Evolutionary conservation across 441 rosid genomes (phyloP).

Genomic region (Populus hybrid): DNA sequence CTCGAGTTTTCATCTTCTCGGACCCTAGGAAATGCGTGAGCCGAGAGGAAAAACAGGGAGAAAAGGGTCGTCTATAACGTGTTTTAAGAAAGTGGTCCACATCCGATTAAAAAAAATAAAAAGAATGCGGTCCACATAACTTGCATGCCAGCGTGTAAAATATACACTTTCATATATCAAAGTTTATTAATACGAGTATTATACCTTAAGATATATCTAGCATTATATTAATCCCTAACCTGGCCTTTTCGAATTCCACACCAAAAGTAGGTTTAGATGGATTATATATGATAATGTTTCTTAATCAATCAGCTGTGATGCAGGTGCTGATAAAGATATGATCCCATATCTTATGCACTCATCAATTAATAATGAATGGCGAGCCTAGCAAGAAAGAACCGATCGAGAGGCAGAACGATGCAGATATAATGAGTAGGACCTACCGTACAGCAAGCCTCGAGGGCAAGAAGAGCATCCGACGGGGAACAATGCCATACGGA

Average conservation of each 20-base stretch:
- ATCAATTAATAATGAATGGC: not conserved
- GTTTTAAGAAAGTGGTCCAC: not conserved
- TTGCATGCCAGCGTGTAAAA: conserved; percentile 16
- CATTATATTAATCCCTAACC: not conserved
- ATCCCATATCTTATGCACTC: not conserved
- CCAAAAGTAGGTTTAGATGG: not conserved
- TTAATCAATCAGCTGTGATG: not conserved
- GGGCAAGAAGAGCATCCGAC: not conserved
- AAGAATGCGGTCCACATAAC: not conserved
- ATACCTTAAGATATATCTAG: not conserved
- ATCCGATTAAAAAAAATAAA: not conserved
- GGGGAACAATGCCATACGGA: not conserved
- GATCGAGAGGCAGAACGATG: not conserved
- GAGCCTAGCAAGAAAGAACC: not conserved
- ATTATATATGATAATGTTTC: not conserved
- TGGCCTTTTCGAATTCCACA: not conserved
- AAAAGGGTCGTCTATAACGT: not conserved
- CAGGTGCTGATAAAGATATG: not conserved
- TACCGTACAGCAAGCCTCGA: not conserved
- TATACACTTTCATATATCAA: not conserved
- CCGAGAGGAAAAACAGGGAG: not conserved
- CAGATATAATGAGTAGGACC: not conserved
- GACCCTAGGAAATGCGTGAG: not conserved
- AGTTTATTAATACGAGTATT: not conserved
- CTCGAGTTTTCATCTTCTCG: not conserved